Evolutionary conservation across 345 rosid species (phyloP).

Genomic region (Rhodomyrtus tomentosa): DNA sequence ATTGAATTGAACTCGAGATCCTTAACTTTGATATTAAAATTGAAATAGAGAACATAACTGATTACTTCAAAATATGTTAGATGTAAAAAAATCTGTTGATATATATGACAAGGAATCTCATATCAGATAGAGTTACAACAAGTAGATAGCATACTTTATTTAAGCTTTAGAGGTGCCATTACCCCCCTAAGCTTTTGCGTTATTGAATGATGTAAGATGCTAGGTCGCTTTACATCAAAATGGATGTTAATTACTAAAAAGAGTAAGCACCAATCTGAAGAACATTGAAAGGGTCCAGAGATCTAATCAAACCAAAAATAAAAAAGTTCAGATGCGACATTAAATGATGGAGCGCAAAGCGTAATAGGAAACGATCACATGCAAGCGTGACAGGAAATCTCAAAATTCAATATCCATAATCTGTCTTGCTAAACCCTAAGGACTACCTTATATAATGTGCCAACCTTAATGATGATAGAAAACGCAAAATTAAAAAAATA

Average conservation of each 20-base stretch:
- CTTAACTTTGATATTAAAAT: neutral
- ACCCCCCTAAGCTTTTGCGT: neutral
- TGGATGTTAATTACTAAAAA: neutral
- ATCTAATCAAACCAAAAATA: neutral
- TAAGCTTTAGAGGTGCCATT: neutral
- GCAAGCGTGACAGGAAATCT: too few relatives aligned
- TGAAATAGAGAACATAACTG: neutral
- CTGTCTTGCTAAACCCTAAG: too few relatives aligned
- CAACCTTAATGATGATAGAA: too few relatives aligned
- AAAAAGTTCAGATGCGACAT: neutral
- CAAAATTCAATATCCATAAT: too few relatives aligned
- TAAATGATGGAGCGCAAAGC: too few relatives aligned
- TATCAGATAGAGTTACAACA: neutral
- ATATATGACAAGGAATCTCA: neutral
- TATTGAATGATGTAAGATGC: neutral
- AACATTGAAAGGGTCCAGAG: neutral
- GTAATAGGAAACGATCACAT: too few relatives aligned
- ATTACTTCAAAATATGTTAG: neutral
- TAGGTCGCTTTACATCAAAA: neutral
- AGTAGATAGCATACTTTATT: neutral
- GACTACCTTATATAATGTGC: too few relatives aligned
- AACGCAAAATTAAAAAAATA: too few relatives aligned
- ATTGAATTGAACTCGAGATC: neutral
- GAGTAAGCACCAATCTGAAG: neutral
- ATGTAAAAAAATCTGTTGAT: neutral